These are phyloP conservation scores for Agroathelia rolfsii DNA, from an alignment of 1,284 basidiomycete genomes.

Conservation along the genomic window DNA sequence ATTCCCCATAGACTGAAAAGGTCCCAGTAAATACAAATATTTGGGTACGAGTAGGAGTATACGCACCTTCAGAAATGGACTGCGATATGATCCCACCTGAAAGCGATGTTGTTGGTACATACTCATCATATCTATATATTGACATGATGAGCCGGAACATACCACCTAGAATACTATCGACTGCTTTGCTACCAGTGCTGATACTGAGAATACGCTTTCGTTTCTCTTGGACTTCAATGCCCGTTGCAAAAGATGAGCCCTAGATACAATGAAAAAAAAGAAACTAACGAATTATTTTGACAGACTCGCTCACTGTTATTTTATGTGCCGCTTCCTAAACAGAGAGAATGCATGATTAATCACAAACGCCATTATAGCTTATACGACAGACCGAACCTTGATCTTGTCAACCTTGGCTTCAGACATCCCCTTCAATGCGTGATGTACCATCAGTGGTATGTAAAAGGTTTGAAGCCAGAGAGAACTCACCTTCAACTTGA, in stretches of 20 bases:
- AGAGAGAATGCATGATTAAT: slow-evolving; percentile 3
- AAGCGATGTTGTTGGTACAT: slow-evolving; percentile 2
- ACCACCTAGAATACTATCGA: slow-evolving; percentile 84
- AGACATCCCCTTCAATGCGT: slow-evolving; percentile 58
- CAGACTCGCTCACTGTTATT: slow-evolving; percentile 47
- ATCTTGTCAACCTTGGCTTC: slow-evolving; percentile 94
- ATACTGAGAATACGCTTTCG: slow-evolving; percentile 71
- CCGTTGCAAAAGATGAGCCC: slow-evolving; percentile 85
- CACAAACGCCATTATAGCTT: slow-evolving; percentile 6
- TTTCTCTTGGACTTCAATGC: slow-evolving; percentile 80
- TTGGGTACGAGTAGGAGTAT: background rate
- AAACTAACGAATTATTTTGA: slow-evolving; percentile 2
- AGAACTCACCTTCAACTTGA: slow-evolving; percentile 76
- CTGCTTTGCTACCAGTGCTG: slow-evolving; percentile 85
- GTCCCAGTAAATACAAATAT: slow-evolving; percentile 5
- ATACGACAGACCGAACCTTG: slow-evolving; percentile 43
- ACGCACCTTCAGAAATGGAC: slow-evolving; percentile 79
- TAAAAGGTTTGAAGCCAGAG: slow-evolving; percentile 8
- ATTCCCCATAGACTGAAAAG: slow-evolving; percentile 63
- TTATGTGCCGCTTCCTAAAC: slow-evolving; percentile 77
- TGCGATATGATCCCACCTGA: slow-evolving; percentile 81
- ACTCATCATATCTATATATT: slow-evolving; percentile 2
- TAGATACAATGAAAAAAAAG: slow-evolving; percentile 19
- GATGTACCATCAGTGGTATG: slow-evolving; percentile 2
- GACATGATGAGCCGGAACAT: slow-evolving; percentile 11